phyloP scores from a whole-genome alignment of 768 basidiomycete species.

The Hygrocybe coccinea region DNA sequence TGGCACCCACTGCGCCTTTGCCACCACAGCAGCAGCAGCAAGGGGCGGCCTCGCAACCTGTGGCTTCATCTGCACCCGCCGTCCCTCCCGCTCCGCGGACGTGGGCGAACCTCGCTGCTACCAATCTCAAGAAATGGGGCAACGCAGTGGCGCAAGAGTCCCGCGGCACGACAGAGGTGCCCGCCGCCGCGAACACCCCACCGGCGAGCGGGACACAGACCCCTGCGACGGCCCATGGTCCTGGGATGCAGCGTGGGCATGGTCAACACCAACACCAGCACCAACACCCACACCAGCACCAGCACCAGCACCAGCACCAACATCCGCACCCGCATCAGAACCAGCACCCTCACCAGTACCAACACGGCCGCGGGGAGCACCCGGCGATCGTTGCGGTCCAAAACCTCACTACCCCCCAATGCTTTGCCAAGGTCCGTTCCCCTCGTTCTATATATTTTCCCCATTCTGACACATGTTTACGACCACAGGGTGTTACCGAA shows the following conservation, averaged over 20 bases:
- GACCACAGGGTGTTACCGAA: slow-evolving; percentile 66
- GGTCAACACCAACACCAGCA: slow-evolving; percentile 16
- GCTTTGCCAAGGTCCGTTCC: too few species aligned
- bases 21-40: slow-evolving; percentile 22
- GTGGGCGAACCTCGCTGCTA: slow-evolving; percentile 90
- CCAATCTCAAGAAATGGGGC: slow-evolving; percentile 82
- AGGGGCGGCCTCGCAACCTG: slow-evolving; percentile 23
- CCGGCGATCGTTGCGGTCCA: slow-evolving; percentile 54
- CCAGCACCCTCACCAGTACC: too few species aligned
- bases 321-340: not conserved
- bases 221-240: slow-evolving; percentile 24
- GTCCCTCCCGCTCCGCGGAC: slow-evolving; percentile 63
- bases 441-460: too few species aligned
- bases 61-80: slow-evolving; percentile 32
- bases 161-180: slow-evolving; percentile 68
- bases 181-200: slow-evolving; percentile 21
- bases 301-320: slow-evolving; percentile 14
- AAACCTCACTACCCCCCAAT: slow-evolving; percentile 64
- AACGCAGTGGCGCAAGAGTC: slow-evolving; percentile 71
- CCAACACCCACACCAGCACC: slow-evolving; percentile 32
- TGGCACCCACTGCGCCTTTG: slow-evolving; percentile 8
- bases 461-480: too few species aligned
- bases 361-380: slow-evolving; percentile 31
- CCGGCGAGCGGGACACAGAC: slow-evolving; percentile 38
- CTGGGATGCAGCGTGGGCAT: slow-evolving; percentile 32